These are phyloP conservation scores for Tetragonia tetragonoides DNA, from an alignment of 148 eudicot genomes.

Conservation along the genomic window DNA sequence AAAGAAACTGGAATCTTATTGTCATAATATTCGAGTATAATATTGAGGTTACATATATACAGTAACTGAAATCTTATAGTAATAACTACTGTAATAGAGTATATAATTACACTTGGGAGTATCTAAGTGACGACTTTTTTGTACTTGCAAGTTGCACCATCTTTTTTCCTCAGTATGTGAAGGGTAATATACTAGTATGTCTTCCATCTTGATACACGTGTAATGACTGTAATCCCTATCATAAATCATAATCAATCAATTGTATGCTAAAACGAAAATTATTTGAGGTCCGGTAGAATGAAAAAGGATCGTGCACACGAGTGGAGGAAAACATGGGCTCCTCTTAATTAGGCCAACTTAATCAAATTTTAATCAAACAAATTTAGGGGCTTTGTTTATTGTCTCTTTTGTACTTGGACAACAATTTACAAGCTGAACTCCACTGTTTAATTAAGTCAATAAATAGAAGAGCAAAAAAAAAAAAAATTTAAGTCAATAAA, in stretches of 20 bases:
- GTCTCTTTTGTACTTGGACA: constrained; percentile 3
- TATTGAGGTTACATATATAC: no score
- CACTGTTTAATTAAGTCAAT: no score
- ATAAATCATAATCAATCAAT: background rate
- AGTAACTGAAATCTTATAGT: no score
- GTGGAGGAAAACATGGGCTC: constrained; percentile 25
- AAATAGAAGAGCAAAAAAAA: no score
- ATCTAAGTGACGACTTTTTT: constrained; percentile 7
- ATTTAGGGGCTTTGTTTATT: constrained; percentile 8
- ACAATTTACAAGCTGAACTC: background rate
- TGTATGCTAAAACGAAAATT: background rate
- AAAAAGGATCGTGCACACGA: constrained; percentile 46
- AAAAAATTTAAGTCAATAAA: no score
- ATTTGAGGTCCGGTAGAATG: background rate
- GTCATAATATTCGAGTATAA: no score
- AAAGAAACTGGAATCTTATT: no score
- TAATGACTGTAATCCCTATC: background rate
- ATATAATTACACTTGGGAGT: background rate
- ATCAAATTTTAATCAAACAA: background rate
- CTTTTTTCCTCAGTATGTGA: background rate
- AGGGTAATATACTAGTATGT: background rate
- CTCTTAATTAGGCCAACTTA: constrained; percentile 10
- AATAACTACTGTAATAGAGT: no score
- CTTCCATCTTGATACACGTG: constrained; percentile 5
- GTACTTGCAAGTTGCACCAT: background rate